phyloP scores from a whole-genome alignment of 2,329 filamentous ascomycete genomes.

The Aspergillus aculeatinus region DNA sequence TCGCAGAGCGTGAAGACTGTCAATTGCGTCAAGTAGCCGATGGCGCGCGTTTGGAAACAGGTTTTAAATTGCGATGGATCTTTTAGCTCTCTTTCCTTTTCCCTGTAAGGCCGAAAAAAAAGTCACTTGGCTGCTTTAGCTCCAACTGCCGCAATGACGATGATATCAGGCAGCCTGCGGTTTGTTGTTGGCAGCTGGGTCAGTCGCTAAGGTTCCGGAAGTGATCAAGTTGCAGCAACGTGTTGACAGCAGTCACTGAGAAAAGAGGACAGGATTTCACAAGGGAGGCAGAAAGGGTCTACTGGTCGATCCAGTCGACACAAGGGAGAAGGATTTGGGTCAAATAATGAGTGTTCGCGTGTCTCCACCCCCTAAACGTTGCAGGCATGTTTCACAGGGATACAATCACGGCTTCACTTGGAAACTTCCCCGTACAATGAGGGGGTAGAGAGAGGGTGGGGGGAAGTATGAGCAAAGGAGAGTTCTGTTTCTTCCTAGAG shows the following conservation, averaged over 20 bases:
- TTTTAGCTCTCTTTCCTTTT: constrained; percentile 5
- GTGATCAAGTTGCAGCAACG: neutral
- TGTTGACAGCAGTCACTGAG: neutral
- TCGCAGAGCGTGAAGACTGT: neutral
- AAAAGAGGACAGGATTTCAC: neutral
- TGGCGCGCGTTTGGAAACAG: neutral
- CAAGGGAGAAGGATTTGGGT: constrained; percentile 7
- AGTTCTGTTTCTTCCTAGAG: neutral
- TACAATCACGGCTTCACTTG: constrained; percentile 16
- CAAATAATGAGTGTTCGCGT: constrained; percentile 10
- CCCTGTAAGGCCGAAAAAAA: neutral
- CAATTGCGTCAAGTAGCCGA: neutral
- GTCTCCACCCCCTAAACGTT: constrained; percentile 19
- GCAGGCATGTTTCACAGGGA: constrained; percentile 24
- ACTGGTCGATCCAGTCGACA: constrained; percentile 1
- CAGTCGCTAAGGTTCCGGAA: neutral
- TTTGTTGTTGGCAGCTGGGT: neutral
- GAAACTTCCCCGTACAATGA: constrained; percentile 9
- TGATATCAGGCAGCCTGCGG: neutral
- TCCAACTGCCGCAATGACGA: neutral
- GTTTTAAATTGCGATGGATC: neutral
- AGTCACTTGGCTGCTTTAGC: neutral
- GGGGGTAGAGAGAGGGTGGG: neutral
- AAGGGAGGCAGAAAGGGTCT: neutral
- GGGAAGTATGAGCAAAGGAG: neutral